A percentile compares a stretch with the other conserved stretches of the same genome.
Evolutionary conservation across 2,329 filamentous ascomycete species (phyloP).

Genomic region (Aspergillaceae sp.): DNA sequence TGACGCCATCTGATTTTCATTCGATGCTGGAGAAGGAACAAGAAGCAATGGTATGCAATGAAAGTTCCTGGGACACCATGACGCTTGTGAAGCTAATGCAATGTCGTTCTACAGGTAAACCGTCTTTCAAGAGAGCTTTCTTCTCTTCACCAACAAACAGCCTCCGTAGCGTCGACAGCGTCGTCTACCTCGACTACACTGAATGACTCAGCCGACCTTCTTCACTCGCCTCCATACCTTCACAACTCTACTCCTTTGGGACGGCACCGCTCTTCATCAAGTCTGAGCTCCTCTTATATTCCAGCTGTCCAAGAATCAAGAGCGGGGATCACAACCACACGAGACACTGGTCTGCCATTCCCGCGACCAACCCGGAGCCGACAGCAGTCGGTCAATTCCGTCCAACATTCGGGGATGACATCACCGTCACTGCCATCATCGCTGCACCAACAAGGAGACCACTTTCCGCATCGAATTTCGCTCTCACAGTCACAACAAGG

Average conservation of each 20-base stretch:
- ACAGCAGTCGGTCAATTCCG: constrained; percentile 35
- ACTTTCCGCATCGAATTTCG: constrained; percentile 23
- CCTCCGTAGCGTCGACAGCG: constrained; percentile 53
- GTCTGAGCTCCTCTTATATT: constrained; percentile 41
- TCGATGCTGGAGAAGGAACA: constrained; percentile 89
- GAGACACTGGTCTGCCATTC: constrained; percentile 24
- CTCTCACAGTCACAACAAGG: constrained; percentile 17
- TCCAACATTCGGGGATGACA: constrained; percentile 25
- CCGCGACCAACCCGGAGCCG: constrained; percentile 32
- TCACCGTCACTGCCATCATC: constrained; percentile 23
- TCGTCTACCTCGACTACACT: constrained; percentile 48
- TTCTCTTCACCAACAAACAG: constrained; percentile 63
- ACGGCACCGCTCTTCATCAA: constrained; percentile 49
- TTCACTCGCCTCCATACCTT: constrained; percentile 35
- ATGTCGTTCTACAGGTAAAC: constrained; percentile 58
- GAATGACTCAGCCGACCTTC: constrained; percentile 40
- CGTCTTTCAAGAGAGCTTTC: constrained; percentile 83
- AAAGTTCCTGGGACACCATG: background rate
- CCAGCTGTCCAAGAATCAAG: constrained; percentile 27
- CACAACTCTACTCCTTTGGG: constrained; percentile 40
- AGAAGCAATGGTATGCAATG: constrained; percentile 67
- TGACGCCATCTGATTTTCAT: constrained; percentile 84
- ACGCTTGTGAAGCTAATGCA: background rate
- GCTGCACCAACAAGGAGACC: constrained; percentile 19
- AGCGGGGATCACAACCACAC: constrained; percentile 33